Evolutionary conservation across 2,329 filamentous ascomycete species (phyloP).

Genomic region (Fusarium sp.): DNA sequence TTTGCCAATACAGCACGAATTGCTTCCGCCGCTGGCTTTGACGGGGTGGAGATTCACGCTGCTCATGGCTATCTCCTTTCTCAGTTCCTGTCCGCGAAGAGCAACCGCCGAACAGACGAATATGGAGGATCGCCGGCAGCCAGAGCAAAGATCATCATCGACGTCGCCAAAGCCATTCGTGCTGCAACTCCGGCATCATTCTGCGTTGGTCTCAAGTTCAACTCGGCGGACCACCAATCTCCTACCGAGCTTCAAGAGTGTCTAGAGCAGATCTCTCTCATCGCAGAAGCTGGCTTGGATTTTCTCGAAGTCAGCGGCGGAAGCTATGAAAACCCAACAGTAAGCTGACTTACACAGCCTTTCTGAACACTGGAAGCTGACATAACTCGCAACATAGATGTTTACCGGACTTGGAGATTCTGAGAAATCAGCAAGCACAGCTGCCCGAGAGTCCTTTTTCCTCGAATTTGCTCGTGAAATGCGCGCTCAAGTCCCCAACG

Average conservation of each 20-base stretch:
- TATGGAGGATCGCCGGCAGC: slow-evolving; percentile 64
- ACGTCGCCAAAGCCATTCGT: slow-evolving; percentile 57
- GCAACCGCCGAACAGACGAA: slow-evolving; percentile 61
- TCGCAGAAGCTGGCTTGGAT: slow-evolving; percentile 63
- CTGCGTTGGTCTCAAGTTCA: slow-evolving; percentile 64
- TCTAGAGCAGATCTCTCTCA: slow-evolving; percentile 64
- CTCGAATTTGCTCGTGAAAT: slow-evolving; percentile 68
- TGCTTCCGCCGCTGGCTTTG: slow-evolving; percentile 56
- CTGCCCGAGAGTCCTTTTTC: slow-evolving; percentile 72
- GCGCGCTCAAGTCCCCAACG: slow-evolving; percentile 54
- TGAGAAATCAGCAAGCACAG: slow-evolving; percentile 50
- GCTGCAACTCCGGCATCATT: slow-evolving; percentile 52
- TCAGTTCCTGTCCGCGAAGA: slow-evolving; percentile 62
- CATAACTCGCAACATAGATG: slow-evolving; percentile 45
- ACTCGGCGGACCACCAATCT: slow-evolving; percentile 65
- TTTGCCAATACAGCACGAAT: slow-evolving; percentile 64
- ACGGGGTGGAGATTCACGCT: slow-evolving; percentile 56
- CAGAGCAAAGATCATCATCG: slow-evolving; percentile 59
- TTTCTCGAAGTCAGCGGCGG: slow-evolving; percentile 76
- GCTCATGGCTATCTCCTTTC: slow-evolving; percentile 67
- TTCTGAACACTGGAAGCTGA: background rate
- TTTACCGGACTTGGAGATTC: slow-evolving; percentile 37
- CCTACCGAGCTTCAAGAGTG: slow-evolving; percentile 57
- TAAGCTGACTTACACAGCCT: slow-evolving; percentile 38
- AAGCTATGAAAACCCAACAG: slow-evolving; percentile 62